Percentiles rank a stretch among this genome's conserved stretches.
Evolutionary conservation across 768 basidiomycete species (phyloP).

Genomic region (Naganishia vaughanmartiniae): DNA sequence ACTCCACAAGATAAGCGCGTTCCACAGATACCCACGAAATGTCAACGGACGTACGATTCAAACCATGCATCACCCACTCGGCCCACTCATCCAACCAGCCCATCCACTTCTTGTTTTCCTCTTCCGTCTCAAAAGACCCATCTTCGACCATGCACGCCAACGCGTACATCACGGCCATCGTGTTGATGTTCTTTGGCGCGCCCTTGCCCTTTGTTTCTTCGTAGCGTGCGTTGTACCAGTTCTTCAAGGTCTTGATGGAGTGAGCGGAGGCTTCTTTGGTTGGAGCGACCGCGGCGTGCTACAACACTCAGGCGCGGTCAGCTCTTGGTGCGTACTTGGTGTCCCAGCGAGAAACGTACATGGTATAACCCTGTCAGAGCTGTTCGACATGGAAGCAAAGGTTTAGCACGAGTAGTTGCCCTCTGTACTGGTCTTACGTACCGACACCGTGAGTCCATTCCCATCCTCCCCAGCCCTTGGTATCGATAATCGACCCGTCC

Average conservation of each 20-base stretch:
- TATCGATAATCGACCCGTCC: constrained; percentile 61
- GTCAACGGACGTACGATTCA: constrained; percentile 24
- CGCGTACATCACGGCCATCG: constrained; percentile 58
- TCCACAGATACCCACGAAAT: neutral
- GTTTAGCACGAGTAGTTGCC: constrained; percentile 56
- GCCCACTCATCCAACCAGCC: constrained; percentile 54
- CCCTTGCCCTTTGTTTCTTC: constrained; percentile 52
- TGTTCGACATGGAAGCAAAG: constrained; percentile 47
- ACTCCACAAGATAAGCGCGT: neutral
- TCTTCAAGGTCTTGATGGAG: constrained; percentile 55
- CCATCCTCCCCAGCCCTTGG: constrained; percentile 64
- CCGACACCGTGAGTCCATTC: constrained; percentile 54
- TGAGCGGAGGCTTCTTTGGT: constrained; percentile 18
- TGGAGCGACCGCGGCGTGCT: constrained; percentile 23
- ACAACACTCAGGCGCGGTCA: constrained; percentile 27
- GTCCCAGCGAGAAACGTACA: constrained; percentile 47
- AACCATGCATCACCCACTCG: constrained; percentile 56
- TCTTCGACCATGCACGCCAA: constrained; percentile 40
- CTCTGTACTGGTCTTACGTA: constrained; percentile 53
- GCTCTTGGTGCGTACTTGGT: constrained; percentile 55
- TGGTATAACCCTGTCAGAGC: constrained; percentile 45
- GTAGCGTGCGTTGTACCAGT: constrained; percentile 60
- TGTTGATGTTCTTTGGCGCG: constrained; percentile 64
- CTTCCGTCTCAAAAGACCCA: constrained; percentile 30
- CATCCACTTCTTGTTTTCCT: constrained; percentile 36